Base-by-base conservation (phyloP, 108 stramenopile genomes). In the Cyclotella baltica region DNA sequence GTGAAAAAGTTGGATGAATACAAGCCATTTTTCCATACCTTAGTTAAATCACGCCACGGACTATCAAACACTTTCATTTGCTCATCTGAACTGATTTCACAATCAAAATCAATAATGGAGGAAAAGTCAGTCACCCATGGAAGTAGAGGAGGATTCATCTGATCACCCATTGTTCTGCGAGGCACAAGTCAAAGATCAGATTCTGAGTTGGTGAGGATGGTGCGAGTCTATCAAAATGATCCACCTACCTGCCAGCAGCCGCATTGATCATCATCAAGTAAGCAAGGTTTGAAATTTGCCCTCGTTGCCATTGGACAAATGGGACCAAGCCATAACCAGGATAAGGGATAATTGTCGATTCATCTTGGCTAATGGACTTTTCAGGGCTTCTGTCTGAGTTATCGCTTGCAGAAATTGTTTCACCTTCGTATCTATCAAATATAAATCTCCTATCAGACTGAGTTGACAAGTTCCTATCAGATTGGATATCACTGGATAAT, bases 91-190 rank as follows among this genome's bases (percentile, higher is more conserved):
- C 0, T 25, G 22, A 27, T 16, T 6, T 70, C 61, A 22, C 19
- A 5, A 2, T 61, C 31, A 4, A 77, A 28, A 31, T 81, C 77
- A n/a, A 72, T 61, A 22, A 61, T 47, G 20, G 36, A 51, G 11
- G 74, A 47, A 61, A 92, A 83, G 36, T 91, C 88, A 29, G 88
- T 88, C 31, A 91, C 91, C 91, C 91, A 92, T 3, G 91, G 91
- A 34, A 92, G 38, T 35, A 92, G 69, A 10, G 89, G 87, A 62
- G 90, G 90, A 70, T 83, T 84, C 27, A 28, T 33, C 19, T 77
- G 73, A 53, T 88, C 88, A 16, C 79, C 79, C 11, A 86, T 29
- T 20, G 70, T 71, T 65, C 64, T 62, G 10, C n/a, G 33, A 56
- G 25, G 25, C 22, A 27, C 3, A 23, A 5, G 11, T 6, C 19